Conservation (phyloP, 192 early-diverging fungal genomes). For the Martensiomyces pterosporus region DNA sequence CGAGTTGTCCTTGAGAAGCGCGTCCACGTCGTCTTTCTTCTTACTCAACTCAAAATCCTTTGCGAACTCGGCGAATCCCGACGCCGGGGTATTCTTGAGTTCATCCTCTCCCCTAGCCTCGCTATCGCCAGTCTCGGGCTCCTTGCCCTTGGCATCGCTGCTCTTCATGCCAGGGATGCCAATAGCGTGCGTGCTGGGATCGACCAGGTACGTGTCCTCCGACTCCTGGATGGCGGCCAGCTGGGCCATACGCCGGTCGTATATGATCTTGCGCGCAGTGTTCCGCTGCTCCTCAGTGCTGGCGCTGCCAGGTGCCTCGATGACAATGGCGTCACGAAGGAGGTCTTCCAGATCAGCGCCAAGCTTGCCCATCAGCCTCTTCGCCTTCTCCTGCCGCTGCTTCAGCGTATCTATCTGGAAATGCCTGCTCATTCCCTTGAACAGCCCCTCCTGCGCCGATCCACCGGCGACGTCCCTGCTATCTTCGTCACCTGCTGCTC, state of each 20-base stretch:
- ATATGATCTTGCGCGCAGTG: conserved; percentile 39
- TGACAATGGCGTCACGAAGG: conserved; percentile 43
- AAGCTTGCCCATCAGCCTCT: conserved; percentile 25
- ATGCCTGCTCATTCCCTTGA: conserved; percentile 15
- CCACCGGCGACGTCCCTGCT: neutral
- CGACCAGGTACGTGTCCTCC: conserved; percentile 27
- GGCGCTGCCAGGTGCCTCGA: conserved; percentile 35
- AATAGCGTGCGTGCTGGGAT: conserved; percentile 6
- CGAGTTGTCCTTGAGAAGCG: conserved; percentile 10
- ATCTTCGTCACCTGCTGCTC: too few relatives aligned
- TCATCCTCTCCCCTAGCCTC: too few relatives aligned
- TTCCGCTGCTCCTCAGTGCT: conserved; percentile 34
- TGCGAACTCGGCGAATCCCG: conserved; percentile 18
- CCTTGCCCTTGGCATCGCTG: neutral
- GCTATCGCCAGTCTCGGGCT: neutral
- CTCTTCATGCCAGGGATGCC: neutral
- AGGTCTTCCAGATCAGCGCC: conserved; percentile 43
- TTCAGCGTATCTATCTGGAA: conserved; percentile 24
- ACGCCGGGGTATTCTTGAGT: neutral
- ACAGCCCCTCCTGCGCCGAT: neutral
- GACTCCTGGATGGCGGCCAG: conserved; percentile 33
- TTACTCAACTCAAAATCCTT: conserved; percentile 6
- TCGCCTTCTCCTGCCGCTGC: conserved; percentile 25
- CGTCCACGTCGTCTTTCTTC: conserved; percentile 2
- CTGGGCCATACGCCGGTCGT: conserved; percentile 46